Percentiles rank a stretch among this genome's conserved stretches.
phyloP scores from a whole-genome alignment of 202 grass and related monocot genomes.

The Digitaria exilis region DNA sequence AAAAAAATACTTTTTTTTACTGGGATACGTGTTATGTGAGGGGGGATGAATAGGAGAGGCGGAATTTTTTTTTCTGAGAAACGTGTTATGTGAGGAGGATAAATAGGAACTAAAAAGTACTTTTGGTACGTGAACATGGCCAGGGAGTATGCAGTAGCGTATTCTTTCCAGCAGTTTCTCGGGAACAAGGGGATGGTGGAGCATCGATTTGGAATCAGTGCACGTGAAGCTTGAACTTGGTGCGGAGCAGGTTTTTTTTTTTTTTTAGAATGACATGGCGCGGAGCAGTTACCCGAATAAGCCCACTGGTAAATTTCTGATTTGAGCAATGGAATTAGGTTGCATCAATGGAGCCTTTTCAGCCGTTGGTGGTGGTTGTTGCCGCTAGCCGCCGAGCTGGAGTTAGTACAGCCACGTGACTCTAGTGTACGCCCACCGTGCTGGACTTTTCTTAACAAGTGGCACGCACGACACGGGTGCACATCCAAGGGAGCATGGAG shows the following conservation, averaged over 20 bases:
- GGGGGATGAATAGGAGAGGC: no score
- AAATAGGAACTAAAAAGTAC: no score
- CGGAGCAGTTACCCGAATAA: not conserved
- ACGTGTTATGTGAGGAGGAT: no score
- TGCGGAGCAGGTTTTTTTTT: no score
- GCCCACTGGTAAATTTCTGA: not conserved
- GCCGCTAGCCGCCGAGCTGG: not conserved
- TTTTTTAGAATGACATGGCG: no score
- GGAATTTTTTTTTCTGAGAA: no score
- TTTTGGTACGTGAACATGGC: no score
- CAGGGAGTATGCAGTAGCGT: no score
- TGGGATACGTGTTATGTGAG: no score
- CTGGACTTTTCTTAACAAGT: not conserved
- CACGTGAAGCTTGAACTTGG: not conserved
- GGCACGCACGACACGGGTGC: not conserved
- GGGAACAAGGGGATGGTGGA: not conserved
- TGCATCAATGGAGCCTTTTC: slow-evolving; percentile 22
- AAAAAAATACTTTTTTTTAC: no score
- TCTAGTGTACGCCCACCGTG: not conserved
- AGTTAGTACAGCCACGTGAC: slow-evolving; percentile 17
- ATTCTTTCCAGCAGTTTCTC: not conserved
- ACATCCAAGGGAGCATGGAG: not conserved
- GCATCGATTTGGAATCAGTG: not conserved
- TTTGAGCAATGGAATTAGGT: not conserved
- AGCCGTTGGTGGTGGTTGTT: not conserved